phyloP scores from a whole-genome alignment of 768 basidiomycete genomes.

The Termitomyces sp. region DNA sequence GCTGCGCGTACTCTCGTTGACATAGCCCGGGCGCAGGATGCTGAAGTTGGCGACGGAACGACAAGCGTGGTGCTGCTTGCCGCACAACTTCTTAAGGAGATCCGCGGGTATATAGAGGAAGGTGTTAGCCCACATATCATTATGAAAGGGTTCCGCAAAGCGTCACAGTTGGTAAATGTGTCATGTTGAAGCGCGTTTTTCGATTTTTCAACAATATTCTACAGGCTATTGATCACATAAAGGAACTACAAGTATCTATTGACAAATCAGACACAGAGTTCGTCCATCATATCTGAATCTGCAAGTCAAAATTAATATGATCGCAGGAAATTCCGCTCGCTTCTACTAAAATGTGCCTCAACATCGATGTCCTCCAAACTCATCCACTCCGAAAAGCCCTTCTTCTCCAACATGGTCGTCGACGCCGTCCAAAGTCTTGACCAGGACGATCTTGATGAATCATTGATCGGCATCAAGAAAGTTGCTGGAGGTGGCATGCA shows the following conservation, averaged over 20 bases:
- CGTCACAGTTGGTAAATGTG: conserved; percentile 71
- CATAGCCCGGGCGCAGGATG: conserved; percentile 96
- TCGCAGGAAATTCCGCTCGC: conserved; percentile 82
- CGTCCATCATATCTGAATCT: conserved; percentile 23
- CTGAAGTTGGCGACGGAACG: conserved; percentile 97
- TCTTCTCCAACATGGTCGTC: conserved; percentile 98
- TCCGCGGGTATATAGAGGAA: conserved; percentile 89
- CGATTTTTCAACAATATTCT: background rate
- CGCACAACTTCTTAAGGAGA: conserved; percentile 91
- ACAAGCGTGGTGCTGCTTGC: conserved; percentile 95
- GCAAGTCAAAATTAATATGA: conserved; percentile 15
- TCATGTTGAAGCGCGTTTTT: conserved; percentile 4
- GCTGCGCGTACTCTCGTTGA: conserved; percentile 98
- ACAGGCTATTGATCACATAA: conserved; percentile 82
- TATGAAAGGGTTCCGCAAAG: conserved; percentile 92
- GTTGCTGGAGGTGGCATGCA: conserved; percentile 97
- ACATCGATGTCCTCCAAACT: conserved; percentile 99
- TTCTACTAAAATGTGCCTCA: conserved; percentile 93
- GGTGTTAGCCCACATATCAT: conserved; percentile 97
- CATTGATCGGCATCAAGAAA: conserved; percentile 95
- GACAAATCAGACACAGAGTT: conserved; percentile 90
- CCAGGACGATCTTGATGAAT: conserved; percentile 91
- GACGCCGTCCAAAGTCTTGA: conserved; percentile 93
- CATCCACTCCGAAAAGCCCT: conserved; percentile 97
- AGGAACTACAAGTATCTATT: conserved; percentile 84